A percentile compares a stretch with the other conserved stretches of the same genome.
Conservation (phyloP, 2,329 filamentous ascomycete genomes). For the Colletotrichum sp. region DNA sequence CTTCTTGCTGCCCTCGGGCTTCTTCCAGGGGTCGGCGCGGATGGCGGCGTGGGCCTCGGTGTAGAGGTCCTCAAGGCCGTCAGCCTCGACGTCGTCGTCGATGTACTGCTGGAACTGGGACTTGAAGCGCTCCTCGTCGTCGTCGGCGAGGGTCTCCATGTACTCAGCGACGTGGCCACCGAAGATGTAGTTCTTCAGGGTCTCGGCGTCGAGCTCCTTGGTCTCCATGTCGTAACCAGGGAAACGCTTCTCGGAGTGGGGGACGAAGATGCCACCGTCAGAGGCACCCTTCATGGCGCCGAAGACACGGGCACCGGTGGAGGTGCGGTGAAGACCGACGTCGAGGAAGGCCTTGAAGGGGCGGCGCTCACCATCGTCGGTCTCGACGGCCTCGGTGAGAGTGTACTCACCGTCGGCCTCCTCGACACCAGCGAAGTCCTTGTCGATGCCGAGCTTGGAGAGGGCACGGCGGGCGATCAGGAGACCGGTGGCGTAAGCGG, state of each 20-base stretch:
- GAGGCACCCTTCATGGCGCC: constrained; percentile 99
- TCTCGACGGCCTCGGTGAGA: constrained; percentile 92
- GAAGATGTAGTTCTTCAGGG: constrained; percentile 99
- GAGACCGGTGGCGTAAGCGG: constrained; percentile 95
- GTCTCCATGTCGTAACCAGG: constrained; percentile 96
- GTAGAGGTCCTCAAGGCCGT: constrained; percentile 97
- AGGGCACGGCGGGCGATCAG: constrained; percentile 96
- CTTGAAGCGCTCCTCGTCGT: constrained; percentile 99
- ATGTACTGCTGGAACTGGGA: constrained; percentile 98
- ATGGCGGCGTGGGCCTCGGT: constrained; percentile 93
- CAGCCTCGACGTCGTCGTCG: constrained; percentile 94
- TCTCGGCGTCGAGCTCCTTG: constrained; percentile 98
- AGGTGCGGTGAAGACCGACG: constrained; percentile 95
- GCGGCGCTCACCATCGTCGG: constrained; percentile 88
- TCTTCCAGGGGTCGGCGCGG: constrained; percentile 98
- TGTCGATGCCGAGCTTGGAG: constrained; percentile 94
- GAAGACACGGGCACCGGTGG: constrained; percentile 98
- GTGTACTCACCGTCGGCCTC: constrained; percentile 96
- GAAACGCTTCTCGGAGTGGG: constrained; percentile 99
- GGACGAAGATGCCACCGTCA: constrained; percentile 94
- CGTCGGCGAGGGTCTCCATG: constrained; percentile 99
- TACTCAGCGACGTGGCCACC: constrained; percentile 99
- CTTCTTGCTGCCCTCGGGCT: constrained; percentile 87
- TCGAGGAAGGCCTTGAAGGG: constrained; percentile 99
- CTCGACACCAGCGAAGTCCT: constrained; percentile 94